phyloP scores from a whole-genome alignment of 257 asterid species.

The Nicotiana obtusifolia region DNA sequence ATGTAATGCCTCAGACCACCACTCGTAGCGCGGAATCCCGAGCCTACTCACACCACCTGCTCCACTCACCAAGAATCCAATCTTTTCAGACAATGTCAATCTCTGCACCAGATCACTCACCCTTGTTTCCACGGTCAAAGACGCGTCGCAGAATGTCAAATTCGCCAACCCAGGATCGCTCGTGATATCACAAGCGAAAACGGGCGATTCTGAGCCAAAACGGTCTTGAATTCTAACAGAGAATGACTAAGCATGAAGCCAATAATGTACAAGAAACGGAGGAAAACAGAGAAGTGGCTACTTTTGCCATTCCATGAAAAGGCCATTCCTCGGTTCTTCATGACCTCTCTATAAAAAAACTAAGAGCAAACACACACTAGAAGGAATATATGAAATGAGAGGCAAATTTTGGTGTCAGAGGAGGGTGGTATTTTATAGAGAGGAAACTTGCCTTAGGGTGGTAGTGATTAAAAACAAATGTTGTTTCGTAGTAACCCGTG shows the following conservation, averaged over 20 bases:
- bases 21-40: slow-evolving; percentile 33
- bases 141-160: slow-evolving; percentile 25
- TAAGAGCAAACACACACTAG: background rate
- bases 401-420: background rate
- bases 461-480: background rate
- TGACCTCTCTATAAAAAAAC: background rate
- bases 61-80: slow-evolving; percentile 26
- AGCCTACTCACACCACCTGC: slow-evolving; percentile 22
- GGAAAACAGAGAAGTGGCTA: background rate
- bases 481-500: slow-evolving; percentile 8
- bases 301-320: background rate
- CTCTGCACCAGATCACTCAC: slow-evolving; percentile 31
- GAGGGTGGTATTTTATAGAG: background rate
- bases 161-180: slow-evolving; percentile 13
- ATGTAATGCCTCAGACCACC: slow-evolving; percentile 58
- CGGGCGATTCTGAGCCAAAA: slow-evolving; percentile 24
- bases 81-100: slow-evolving; percentile 37
- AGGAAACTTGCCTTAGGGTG: background rate
- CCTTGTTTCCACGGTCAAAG: slow-evolving; percentile 19
- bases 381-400: background rate
- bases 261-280: slow-evolving; percentile 8
- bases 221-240: background rate
- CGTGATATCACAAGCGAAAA: slow-evolving; percentile 29
- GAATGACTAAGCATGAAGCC: background rate
- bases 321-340: background rate